Conservation (phyloP, 768 basidiomycete genomes). For the Scleroderma citrinum region DNA sequence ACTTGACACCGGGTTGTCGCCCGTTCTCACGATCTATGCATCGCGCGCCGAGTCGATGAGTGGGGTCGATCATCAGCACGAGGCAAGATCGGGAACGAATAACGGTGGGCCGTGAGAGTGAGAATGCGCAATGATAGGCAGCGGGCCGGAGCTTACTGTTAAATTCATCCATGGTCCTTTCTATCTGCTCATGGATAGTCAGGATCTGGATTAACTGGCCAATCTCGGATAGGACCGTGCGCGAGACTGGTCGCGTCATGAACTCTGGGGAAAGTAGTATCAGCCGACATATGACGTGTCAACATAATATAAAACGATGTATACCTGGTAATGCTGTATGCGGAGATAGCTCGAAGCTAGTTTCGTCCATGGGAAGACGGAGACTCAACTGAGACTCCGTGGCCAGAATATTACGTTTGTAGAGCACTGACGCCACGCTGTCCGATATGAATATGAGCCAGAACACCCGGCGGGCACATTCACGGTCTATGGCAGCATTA, state of each 20-base stretch:
- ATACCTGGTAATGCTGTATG: slow-evolving; percentile 29
- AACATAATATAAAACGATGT: background rate
- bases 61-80: background rate
- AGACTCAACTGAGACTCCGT: slow-evolving; percentile 46
- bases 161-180: slow-evolving; percentile 47
- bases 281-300: background rate
- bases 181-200: slow-evolving; percentile 56
- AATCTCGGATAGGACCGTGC: slow-evolving; percentile 48
- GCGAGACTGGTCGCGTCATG: slow-evolving; percentile 55
- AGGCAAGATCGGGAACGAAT: background rate
- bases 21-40: slow-evolving; percentile 21
- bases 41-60: slow-evolving; percentile 17
- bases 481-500: slow-evolving; percentile 60
- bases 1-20: slow-evolving; percentile 26
- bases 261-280: slow-evolving; percentile 45
- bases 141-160: slow-evolving; percentile 34
- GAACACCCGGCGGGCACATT: slow-evolving; percentile 76
- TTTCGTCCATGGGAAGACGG: slow-evolving; percentile 75
- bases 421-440: slow-evolving; percentile 35
- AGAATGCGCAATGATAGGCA: background rate
- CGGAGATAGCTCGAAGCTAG: slow-evolving; percentile 69
- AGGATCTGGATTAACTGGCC: slow-evolving; percentile 71
- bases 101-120: background rate
- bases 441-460: slow-evolving; percentile 71
- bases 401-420: slow-evolving; percentile 31